Evolutionary conservation across 208 protist genomes (phyloP).

Genomic region (Trypanosoma rangeli): DNA sequence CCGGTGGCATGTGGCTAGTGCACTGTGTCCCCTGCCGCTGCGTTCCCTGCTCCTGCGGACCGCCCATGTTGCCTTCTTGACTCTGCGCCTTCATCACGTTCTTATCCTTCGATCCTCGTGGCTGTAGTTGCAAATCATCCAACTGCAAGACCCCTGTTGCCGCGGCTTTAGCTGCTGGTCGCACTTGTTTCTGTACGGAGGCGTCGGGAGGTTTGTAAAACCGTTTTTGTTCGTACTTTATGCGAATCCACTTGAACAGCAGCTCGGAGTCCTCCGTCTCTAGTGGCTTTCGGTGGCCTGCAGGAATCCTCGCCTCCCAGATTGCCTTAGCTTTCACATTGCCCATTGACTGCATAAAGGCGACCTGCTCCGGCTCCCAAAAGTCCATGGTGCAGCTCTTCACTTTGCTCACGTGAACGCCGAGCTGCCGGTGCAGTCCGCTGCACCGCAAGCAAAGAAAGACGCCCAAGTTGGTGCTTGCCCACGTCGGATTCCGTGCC

Average conservation of each 20-base stretch:
- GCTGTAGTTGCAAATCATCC: not conserved
- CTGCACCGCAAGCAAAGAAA: conserved; percentile 90
- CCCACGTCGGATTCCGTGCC: conserved; percentile 72
- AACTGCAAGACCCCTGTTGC: not conserved
- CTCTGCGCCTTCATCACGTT: not conserved
- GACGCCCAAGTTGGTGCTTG: conserved; percentile 77
- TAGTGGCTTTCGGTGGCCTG: conserved; percentile 39
- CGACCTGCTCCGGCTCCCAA: conserved; percentile 73
- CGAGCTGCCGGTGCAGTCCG: conserved; percentile 90
- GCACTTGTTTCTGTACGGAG: not conserved
- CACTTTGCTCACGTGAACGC: conserved; percentile 89
- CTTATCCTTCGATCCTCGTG: not conserved
- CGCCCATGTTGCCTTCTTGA: not conserved
- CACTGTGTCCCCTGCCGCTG: not conserved
- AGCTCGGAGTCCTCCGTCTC: conserved; percentile 35
- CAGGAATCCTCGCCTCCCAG: conserved; percentile 57
- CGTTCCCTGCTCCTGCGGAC: not conserved
- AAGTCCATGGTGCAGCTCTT: conserved; percentile 85
- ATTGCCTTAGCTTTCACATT: conserved; percentile 41
- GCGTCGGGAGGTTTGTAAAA: conserved; percentile 29
- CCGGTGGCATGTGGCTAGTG: not conserved
- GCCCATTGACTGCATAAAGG: conserved; percentile 63
- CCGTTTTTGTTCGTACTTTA: conserved; percentile 70
- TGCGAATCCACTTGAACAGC: conserved; percentile 61
- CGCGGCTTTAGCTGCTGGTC: not conserved